Conservation (phyloP, 2,329 filamentous ascomycete genomes). For the Pyrenochaeta sp. region DNA sequence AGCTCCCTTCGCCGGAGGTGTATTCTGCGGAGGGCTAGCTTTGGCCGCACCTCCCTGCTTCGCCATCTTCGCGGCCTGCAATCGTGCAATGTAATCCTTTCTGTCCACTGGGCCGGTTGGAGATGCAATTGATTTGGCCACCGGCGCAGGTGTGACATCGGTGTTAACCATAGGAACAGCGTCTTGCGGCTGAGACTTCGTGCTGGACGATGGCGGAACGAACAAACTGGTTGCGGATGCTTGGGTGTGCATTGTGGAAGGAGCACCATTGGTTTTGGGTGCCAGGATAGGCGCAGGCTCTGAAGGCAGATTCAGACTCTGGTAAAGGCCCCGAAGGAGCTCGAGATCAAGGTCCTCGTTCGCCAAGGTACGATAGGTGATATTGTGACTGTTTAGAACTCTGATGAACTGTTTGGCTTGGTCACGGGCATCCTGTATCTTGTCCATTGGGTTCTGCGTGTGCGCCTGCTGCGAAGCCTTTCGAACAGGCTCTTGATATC, state of each 20-base stretch:
- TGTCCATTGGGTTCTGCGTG: constrained; percentile 12
- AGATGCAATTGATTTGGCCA: constrained; percentile 23
- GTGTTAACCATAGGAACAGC: constrained; percentile 31
- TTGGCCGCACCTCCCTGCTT: constrained; percentile 32
- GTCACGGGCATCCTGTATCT: constrained; percentile 36
- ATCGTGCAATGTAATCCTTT: constrained; percentile 78
- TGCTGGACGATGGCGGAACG: constrained; percentile 11
- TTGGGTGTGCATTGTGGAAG: constrained; percentile 3
- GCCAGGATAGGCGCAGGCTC: constrained; percentile 34
- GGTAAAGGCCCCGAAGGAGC: constrained; percentile 38
- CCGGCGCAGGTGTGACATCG: constrained; percentile 16
- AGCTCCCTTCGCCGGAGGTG: constrained; percentile 20
- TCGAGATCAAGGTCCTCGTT: constrained; percentile 38
- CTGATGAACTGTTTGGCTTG: constrained; percentile 48
- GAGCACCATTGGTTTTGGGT: constrained; percentile 23
- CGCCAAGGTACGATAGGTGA: constrained; percentile 74
- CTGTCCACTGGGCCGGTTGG: constrained; percentile 63
- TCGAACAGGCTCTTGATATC: constrained; percentile 2
- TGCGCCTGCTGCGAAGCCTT: constrained; percentile 9
- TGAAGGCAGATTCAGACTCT: constrained; percentile 39
- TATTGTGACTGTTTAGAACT: constrained; percentile 63
- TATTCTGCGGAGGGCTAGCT: constrained; percentile 29
- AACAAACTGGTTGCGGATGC: neutral
- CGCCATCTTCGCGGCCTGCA: constrained; percentile 77
- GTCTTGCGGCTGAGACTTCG: constrained; percentile 15